Evolutionary conservation across 2,329 filamentous ascomycete species (phyloP).

Genomic region (Fusarium illudens): DNA sequence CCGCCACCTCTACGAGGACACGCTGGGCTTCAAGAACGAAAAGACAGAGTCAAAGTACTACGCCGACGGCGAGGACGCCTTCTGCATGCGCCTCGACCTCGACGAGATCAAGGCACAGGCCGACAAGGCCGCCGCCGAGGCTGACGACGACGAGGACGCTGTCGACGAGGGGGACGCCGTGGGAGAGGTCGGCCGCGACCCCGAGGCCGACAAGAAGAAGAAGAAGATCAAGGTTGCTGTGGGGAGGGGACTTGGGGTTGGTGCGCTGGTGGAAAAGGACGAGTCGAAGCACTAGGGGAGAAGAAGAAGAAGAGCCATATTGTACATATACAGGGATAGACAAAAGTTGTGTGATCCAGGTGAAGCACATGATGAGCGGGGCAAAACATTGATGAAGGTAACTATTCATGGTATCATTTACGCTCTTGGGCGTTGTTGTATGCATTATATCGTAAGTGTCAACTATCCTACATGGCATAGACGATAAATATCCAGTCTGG

Average conservation of each 20-base stretch:
- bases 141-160: constrained; percentile 47
- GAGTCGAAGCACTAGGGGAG: constrained; percentile 54
- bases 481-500: background rate
- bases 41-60: constrained; percentile 93
- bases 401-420: constrained; percentile 11
- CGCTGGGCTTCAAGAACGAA: constrained; percentile 86
- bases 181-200: constrained; percentile 68
- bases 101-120: constrained; percentile 63
- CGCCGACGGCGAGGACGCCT: constrained; percentile 96
- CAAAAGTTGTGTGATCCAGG: constrained; percentile 24
- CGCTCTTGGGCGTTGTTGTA: background rate
- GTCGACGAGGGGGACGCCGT: constrained; percentile 75
- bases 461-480: background rate
- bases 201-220: constrained; percentile 47
- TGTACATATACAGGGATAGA: constrained; percentile 42
- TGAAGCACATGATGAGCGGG: constrained; percentile 25
- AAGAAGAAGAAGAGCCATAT: background rate
- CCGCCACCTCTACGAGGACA: constrained; percentile 90
- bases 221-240: constrained; percentile 86
- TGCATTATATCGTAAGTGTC: background rate
- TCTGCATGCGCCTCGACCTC: constrained; percentile 90
- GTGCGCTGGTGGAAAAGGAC: constrained; percentile 76
- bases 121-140: constrained; percentile 52
- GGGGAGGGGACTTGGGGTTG: constrained; percentile 80
- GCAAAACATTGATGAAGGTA: constrained; percentile 13